These are phyloP conservation scores for Pichia occidentalis DNA, from an alignment of 805 yeast genomes.

Conservation along the genomic window DNA sequence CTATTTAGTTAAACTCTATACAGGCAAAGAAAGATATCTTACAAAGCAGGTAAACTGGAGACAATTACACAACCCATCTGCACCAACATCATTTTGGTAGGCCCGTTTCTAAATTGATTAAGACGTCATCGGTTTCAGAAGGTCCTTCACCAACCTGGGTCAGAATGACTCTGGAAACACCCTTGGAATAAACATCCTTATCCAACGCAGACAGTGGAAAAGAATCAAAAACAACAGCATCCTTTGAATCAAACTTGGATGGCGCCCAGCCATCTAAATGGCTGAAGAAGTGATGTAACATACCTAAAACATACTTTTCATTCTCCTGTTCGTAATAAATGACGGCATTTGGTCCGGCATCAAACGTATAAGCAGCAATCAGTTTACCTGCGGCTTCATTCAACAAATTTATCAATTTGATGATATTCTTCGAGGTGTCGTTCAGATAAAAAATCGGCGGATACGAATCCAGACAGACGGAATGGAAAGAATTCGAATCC, in stretches of 20 bases:
- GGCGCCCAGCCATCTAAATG: conserved; percentile 62
- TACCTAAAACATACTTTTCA: conserved; percentile 66
- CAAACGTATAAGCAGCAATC: conserved; percentile 94
- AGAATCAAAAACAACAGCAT: conserved; percentile 16
- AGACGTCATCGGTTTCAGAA: conserved; percentile 45
- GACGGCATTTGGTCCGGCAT: conserved; percentile 99
- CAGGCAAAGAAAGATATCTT: too few species aligned
- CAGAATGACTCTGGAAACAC: conserved; percentile 77
- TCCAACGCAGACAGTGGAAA: conserved; percentile 27
- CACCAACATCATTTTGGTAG: conserved; percentile 39
- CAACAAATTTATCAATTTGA: conserved; percentile 70
- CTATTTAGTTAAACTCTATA: too few species aligned
- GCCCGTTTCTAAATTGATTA: conserved; percentile 54
- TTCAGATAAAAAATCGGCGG: conserved; percentile 95
- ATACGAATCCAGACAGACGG: conserved; percentile 90
- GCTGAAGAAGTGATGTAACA: conserved; percentile 54
- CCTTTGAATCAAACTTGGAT: conserved; percentile 25
- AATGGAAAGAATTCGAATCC: conserved; percentile 96
- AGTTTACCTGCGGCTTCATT: conserved; percentile 60
- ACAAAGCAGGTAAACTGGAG: too few species aligned
- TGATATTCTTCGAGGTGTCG: conserved; percentile 80
- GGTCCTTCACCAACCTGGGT: conserved; percentile 91
- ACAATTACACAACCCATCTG: too few species aligned
- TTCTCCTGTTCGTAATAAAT: conserved; percentile 76
- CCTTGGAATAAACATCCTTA: conserved; percentile 33